Conservation (phyloP, 495 filamentous ascomycete genomes). For the Neurospora cerealis region DNA sequence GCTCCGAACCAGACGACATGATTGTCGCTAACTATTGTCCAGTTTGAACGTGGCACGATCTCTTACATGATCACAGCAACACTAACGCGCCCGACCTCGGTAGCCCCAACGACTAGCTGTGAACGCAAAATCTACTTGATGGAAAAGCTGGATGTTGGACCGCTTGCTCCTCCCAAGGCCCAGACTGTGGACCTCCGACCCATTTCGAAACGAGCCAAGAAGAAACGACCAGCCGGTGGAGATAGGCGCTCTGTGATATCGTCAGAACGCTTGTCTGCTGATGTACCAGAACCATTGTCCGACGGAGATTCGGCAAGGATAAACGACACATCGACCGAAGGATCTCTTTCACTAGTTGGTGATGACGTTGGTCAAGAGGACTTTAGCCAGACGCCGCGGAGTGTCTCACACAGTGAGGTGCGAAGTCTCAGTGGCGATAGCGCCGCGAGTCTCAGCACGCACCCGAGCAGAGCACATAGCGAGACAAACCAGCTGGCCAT, state of each 20-base stretch:
- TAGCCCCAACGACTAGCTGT: constrained; percentile 67
- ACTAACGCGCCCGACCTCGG: constrained; percentile 79
- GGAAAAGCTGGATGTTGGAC: constrained; percentile 56
- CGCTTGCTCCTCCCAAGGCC: constrained; percentile 46
- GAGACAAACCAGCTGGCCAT: constrained; percentile 15
- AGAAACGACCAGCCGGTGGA: constrained; percentile 27
- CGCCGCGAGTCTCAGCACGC: constrained; percentile 31
- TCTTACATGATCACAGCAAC: constrained; percentile 85
- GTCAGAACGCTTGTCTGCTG: constrained; percentile 4
- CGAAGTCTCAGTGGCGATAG: constrained; percentile 41
- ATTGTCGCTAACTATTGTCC: constrained; percentile 15
- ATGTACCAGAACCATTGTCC: constrained; percentile 20
- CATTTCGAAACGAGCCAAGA: constrained; percentile 46
- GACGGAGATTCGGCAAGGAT: constrained; percentile 29
- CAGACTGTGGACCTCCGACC: constrained; percentile 77
- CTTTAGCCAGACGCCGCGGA: constrained; percentile 15
- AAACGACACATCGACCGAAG: constrained; percentile 34
- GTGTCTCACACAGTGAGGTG: constrained; percentile 29
- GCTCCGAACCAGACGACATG: background rate
- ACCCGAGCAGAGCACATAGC: constrained; percentile 22
- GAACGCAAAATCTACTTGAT: constrained; percentile 69
- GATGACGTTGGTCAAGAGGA: constrained; percentile 24
- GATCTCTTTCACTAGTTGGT: constrained; percentile 25
- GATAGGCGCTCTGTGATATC: constrained; percentile 14
- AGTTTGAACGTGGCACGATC: constrained; percentile 95